These are phyloP conservation scores for Calonectria leucothoes DNA, from an alignment of 2,329 filamentous ascomycete species.

Conservation along the genomic window DNA sequence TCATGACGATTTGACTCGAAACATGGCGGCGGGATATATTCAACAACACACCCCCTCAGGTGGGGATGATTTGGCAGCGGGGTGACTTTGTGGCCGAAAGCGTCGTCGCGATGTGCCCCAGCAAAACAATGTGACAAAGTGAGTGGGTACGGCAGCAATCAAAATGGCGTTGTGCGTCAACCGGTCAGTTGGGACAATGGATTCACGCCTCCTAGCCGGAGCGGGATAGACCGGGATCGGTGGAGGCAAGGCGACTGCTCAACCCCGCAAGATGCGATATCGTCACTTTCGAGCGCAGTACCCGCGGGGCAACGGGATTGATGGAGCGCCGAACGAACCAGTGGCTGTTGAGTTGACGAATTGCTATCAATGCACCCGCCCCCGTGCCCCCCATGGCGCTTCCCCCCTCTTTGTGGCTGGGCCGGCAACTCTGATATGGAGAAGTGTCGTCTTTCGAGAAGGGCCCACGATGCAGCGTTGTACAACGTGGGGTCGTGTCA, in stretches of 20 bases:
- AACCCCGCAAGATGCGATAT: constrained; percentile 40
- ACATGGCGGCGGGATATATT: constrained; percentile 39
- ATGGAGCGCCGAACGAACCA: constrained; percentile 33
- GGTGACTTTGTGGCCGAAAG: constrained; percentile 34
- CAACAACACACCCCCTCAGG: constrained; percentile 32
- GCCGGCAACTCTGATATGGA: constrained; percentile 24
- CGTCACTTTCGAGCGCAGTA: constrained; percentile 35
- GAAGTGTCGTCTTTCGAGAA: constrained; percentile 30
- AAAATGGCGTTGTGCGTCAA: constrained; percentile 37
- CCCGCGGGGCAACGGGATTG: constrained; percentile 41
- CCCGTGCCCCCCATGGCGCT: constrained; percentile 25
- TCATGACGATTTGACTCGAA: constrained; percentile 37
- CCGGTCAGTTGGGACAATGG: constrained; percentile 40
- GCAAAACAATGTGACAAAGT: constrained; percentile 25
- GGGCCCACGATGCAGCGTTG: constrained; percentile 38
- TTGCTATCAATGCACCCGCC: constrained; percentile 30
- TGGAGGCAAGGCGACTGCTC: constrained; percentile 32
- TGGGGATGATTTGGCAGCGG: constrained; percentile 34
- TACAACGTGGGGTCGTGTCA: constrained; percentile 45
- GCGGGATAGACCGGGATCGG: constrained; percentile 44
- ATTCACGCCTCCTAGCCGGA: constrained; percentile 32
- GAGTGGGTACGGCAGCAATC: constrained; percentile 33
- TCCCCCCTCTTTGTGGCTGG: constrained; percentile 28
- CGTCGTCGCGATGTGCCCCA: constrained; percentile 32
- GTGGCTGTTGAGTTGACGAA: constrained; percentile 29